Conservation (phyloP, 768 basidiomycete genomes). For the Pulveroboletus sp. region DNA sequence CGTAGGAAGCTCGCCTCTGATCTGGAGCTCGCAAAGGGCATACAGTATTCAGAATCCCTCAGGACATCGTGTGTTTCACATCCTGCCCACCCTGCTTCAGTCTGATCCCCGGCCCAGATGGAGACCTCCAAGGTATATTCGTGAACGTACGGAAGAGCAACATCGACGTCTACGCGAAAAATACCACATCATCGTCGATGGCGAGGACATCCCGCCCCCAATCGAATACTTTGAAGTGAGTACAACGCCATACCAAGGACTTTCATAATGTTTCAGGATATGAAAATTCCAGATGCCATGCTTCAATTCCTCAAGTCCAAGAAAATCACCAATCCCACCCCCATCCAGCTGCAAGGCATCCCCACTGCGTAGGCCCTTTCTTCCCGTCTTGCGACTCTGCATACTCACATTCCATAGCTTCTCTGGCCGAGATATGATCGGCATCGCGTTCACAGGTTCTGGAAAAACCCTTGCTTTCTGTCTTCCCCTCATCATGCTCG, state of each 20-base stretch:
- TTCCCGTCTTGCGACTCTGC: neutral
- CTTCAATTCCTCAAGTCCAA: constrained; percentile 81
- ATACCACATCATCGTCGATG: constrained; percentile 93
- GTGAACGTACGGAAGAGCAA: constrained; percentile 65
- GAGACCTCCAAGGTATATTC: constrained; percentile 82
- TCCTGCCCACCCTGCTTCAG: neutral
- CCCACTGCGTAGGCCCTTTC: constrained; percentile 76
- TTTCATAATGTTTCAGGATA: constrained; percentile 58
- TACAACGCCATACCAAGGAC: constrained; percentile 1
- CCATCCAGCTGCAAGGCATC: constrained; percentile 96
- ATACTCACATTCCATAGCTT: constrained; percentile 52
- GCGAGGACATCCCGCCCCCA: constrained; percentile 90
- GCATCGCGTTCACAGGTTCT: constrained; percentile 98
- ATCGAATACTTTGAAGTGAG: constrained; percentile 82
- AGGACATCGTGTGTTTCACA: constrained; percentile 64
- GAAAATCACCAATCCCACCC: constrained; percentile 84
- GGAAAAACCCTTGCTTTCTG: constrained; percentile 99
- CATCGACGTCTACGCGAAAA: constrained; percentile 79
- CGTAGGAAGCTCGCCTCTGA: constrained; percentile 90
- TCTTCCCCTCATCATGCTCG: constrained; percentile 95
- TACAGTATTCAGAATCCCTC: constrained; percentile 84
- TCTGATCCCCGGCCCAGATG: constrained; percentile 52
- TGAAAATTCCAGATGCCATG: constrained; percentile 94
- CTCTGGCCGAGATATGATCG: constrained; percentile 94
- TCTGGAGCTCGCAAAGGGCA: constrained; percentile 90